Percentiles rank a stretch among this genome's conserved stretches.
phyloP scores from a whole-genome alignment of 2,329 filamentous ascomycete species.

The Aspergillus ruber region DNA sequence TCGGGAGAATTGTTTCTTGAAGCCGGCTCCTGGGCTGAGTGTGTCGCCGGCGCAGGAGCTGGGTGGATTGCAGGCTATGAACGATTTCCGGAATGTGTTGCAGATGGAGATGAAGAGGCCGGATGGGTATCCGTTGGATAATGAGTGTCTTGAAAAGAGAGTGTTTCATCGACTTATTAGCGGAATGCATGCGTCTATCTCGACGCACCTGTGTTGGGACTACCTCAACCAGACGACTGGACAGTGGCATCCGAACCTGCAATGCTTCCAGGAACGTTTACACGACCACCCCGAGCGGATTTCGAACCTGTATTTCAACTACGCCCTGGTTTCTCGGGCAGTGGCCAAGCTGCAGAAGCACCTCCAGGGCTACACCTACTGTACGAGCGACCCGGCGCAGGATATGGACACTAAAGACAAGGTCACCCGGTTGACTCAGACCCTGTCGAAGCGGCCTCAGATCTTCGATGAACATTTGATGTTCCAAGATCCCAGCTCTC shows the following conservation, averaged over 20 bases:
- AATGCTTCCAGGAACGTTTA: conserved; percentile 82
- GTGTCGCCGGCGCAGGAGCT: conserved; percentile 31
- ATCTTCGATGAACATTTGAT: conserved; percentile 95
- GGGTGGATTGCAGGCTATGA: conserved; percentile 49
- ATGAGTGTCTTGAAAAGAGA: conserved; percentile 96
- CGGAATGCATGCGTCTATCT: conserved; percentile 97
- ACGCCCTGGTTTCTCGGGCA: conserved; percentile 86
- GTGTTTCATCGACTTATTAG: conserved; percentile 94
- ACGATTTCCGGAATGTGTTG: conserved; percentile 57
- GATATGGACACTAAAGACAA: conserved; percentile 74
- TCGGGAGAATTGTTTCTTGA: conserved; percentile 88
- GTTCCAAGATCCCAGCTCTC: conserved; percentile 65
- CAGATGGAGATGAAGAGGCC: conserved; percentile 39
- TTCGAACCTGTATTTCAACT: conserved; percentile 98
- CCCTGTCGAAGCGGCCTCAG: conserved; percentile 59
- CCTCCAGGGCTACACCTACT: conserved; percentile 81
- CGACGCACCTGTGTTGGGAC: conserved; percentile 90
- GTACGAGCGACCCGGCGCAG: conserved; percentile 73
- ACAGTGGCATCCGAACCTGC: conserved; percentile 81
- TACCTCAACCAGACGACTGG: conserved; percentile 94
- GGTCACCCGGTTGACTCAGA: conserved; percentile 67
- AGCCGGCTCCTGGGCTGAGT: conserved; percentile 27
- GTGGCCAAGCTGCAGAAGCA: conserved; percentile 83
- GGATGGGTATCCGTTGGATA: conserved; percentile 66
- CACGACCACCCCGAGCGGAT: conserved; percentile 82